Evolutionary conservation across 352 stramenopile species (phyloP).

Genomic region (Pythium phragmitis): DNA sequence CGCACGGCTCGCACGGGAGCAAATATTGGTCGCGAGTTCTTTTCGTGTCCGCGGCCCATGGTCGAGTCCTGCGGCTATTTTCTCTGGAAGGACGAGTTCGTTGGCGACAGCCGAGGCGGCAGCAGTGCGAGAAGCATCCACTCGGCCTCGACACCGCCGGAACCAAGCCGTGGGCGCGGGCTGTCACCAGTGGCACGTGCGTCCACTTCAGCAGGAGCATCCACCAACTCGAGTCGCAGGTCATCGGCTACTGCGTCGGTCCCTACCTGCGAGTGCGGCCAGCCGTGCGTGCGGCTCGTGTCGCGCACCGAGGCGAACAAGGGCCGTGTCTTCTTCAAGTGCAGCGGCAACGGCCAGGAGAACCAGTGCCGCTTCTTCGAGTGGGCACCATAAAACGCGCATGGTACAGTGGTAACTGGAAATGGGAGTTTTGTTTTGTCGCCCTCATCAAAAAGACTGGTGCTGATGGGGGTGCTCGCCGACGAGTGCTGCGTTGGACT

Average conservation of each 20-base stretch:
- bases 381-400: conserved; percentile 58
- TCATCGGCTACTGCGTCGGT: neutral
- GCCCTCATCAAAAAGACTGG: conserved; percentile 17
- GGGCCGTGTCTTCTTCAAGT: conserved; percentile 93
- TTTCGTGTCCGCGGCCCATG: conserved; percentile 77
- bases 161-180: neutral
- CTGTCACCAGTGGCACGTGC: neutral
- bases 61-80: conserved; percentile 88
- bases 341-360: conserved; percentile 67
- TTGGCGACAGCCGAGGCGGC: neutral
- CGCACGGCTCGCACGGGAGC: conserved; percentile 46
- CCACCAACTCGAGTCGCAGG: neutral
- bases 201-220: neutral
- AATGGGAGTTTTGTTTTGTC: neutral
- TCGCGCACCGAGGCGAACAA: conserved; percentile 84
- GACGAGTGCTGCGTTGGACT: conserved; percentile 10
- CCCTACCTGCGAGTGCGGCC: conserved; percentile 47
- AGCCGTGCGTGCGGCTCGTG: conserved; percentile 44
- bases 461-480: neutral
- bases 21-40: conserved; percentile 94
- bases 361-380: conserved; percentile 92
- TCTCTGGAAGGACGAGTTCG: conserved; percentile 89
- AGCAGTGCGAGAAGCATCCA: neutral
- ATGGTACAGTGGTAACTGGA: neutral
- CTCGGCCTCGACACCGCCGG: neutral